Evolutionary conservation across 345 rosid genomes (phyloP).

Genomic region (Raphanus sativus): DNA sequence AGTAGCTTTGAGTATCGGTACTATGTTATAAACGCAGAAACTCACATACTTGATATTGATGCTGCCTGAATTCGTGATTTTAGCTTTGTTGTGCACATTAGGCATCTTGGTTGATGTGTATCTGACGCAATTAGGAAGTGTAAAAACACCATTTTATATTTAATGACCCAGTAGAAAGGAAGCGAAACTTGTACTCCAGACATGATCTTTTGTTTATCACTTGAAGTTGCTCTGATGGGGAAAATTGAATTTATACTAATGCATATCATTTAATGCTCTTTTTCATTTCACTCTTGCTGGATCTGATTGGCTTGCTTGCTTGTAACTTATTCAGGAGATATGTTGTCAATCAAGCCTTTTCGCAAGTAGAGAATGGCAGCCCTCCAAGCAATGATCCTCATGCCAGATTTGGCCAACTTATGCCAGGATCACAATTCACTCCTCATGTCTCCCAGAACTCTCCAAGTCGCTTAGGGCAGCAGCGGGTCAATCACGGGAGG

Average conservation of each 20-base stretch:
- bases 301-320: not conserved
- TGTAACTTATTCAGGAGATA: slow-evolving; percentile 54
- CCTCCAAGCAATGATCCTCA: slow-evolving; percentile 66
- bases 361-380: slow-evolving; percentile 67
- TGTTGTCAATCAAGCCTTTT: slow-evolving; percentile 56
- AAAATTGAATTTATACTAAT: not conserved
- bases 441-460: slow-evolving; percentile 70
- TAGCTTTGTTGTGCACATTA: not conserved
- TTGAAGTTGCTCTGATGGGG: slow-evolving; percentile 6
- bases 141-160: not conserved
- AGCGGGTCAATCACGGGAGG: slow-evolving; percentile 59
- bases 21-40: not conserved
- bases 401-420: slow-evolving; percentile 57
- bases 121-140: not conserved
- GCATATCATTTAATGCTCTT: not conserved
- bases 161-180: slow-evolving; percentile 8
- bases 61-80: not conserved
- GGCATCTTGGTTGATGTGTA: slow-evolving; percentile 1
- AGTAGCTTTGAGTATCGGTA: slow-evolving; percentile 3
- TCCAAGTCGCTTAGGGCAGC: slow-evolving; percentile 94
- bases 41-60: not conserved
- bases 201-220: slow-evolving; percentile 3
- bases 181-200: slow-evolving; percentile 5
- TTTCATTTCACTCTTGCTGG: not conserved
- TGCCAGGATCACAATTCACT: slow-evolving; percentile 35